Base-by-base conservation (phyloP, 805 yeast genomes). In the Spathaspora passalidarum region DNA sequence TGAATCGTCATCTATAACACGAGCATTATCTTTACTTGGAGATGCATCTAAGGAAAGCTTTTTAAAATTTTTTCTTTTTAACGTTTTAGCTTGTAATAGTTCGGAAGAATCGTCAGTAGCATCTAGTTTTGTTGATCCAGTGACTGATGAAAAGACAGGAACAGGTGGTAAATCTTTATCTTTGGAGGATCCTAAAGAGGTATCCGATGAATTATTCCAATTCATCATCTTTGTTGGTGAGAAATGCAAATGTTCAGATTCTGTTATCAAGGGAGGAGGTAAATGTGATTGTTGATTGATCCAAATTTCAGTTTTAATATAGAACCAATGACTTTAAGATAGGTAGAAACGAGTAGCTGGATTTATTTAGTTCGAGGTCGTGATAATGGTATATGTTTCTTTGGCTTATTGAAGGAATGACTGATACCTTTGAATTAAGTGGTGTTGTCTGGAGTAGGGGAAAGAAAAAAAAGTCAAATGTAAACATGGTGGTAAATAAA, bases 121-220 rank as follows among this genome's bases (percentile, higher is more conserved):
- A 29, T 29, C 4, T 29, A 10, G 17, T 29, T 22, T 29, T 14
- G 4, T 29, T 29, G 3, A 13, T 13, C 34, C 29, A 25, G 8
- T 7, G 13, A 25, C 29, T 7, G 9, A 25, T 10, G 29, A n/a
- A n/a, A 25, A 17, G 6, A 8, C 22, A 5, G 75, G 75, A 13
- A 68, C 61, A 14, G 73, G 73, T 18, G 75, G 75, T 32, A 70
- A 56, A 10, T 65, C 61, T 47, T 69, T 70, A 32, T 65, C 72
- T 43, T 54, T 56, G 19, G 51, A 56, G 23, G 62, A 57, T 11
- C 56, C 56, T 22, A 59, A 42, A 6, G 65, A 60, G 13, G 56
- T 45, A 51, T 49, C 54, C 22, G 63, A 44, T 13, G 9, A 19
- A 35, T 44, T 38, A 17, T 14, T 21, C 19, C 32, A 20, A 14